Evolutionary conservation across 1,284 basidiomycete species (phyloP).

Genomic region (Volvariella surrecta): DNA sequence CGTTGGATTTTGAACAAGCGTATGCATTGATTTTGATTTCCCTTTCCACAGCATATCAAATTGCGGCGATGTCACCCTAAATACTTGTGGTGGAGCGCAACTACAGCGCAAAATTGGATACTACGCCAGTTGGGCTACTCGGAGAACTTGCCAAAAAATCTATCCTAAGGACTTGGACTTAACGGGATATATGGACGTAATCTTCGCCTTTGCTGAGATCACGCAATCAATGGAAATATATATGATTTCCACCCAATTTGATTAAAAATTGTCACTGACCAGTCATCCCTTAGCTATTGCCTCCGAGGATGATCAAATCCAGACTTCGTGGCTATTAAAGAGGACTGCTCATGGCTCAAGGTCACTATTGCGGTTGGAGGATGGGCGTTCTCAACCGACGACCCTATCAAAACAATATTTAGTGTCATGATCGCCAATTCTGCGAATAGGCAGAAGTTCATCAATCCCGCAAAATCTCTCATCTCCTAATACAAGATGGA

Average conservation of each 20-base stretch:
- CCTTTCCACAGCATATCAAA: conserved; percentile 18
- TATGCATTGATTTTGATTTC: not conserved
- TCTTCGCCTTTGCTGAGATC: conserved; percentile 17
- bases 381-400: conserved; percentile 17
- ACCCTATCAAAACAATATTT: conserved; percentile 9
- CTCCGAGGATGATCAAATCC: not conserved
- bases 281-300: not conserved
- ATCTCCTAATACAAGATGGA: conserved; percentile 9
- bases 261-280: too few relatives aligned
- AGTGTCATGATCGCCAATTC: conserved; percentile 6
- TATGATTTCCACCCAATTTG: too few relatives aligned
- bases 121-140: conserved; percentile 14
- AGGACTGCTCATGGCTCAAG: conserved; percentile 12
- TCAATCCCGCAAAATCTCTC: conserved; percentile 5
- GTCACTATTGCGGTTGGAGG: conserved; percentile 17
- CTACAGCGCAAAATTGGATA: conserved; percentile 13
- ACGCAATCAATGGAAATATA: conserved; percentile 11
- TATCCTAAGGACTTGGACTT: not conserved
- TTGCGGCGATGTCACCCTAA: conserved; percentile 9
- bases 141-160: conserved; percentile 9
- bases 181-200: conserved; percentile 6
- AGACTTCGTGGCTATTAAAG: conserved; percentile 13
- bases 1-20: not conserved
- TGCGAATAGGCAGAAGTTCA: conserved; percentile 8
- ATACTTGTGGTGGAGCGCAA: conserved; percentile 7